Evolutionary conservation across 2,329 filamentous ascomycete species (phyloP).

Genomic region (Xylariaceae sp.): DNA sequence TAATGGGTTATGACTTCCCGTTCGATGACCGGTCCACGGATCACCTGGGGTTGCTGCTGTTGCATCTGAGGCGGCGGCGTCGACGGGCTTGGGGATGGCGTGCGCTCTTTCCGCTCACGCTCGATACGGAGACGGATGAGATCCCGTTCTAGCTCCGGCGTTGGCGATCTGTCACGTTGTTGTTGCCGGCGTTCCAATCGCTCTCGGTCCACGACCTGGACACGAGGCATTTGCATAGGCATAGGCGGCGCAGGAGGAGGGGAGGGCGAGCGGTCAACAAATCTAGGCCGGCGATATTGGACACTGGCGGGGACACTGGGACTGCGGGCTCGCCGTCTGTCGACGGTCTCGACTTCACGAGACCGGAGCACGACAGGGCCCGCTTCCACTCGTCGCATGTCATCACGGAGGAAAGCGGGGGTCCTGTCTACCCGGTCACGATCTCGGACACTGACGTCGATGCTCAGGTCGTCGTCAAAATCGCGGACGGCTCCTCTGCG

Average conservation of each 20-base stretch:
- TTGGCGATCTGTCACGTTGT: constrained; percentile 32
- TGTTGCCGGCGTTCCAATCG: constrained; percentile 25
- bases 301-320: constrained; percentile 36
- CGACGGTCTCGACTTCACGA: constrained; percentile 50
- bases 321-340: constrained; percentile 41
- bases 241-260: constrained; percentile 24
- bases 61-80: constrained; percentile 42
- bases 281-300: constrained; percentile 36
- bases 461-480: constrained; percentile 31
- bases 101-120: constrained; percentile 39
- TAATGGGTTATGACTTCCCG: constrained; percentile 88
- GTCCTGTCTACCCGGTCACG: constrained; percentile 40
- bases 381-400: constrained; percentile 42
- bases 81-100: constrained; percentile 42
- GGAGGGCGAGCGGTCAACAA: constrained; percentile 38
- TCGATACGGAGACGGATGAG: constrained; percentile 46
- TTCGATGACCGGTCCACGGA: constrained; percentile 74
- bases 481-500: constrained; percentile 32
- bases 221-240: constrained; percentile 23
- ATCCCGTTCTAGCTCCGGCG: constrained; percentile 37
- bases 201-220: constrained; percentile 23
- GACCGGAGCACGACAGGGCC: constrained; percentile 50
- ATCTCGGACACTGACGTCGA: constrained; percentile 41
- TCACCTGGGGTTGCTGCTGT: constrained; percentile 53
- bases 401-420: constrained; percentile 48